A percentile compares a stretch with the other conserved stretches of the same genome.
Evolutionary conservation across 257 asterid species (phyloP).

Genomic region (Primulina tabacum): DNA sequence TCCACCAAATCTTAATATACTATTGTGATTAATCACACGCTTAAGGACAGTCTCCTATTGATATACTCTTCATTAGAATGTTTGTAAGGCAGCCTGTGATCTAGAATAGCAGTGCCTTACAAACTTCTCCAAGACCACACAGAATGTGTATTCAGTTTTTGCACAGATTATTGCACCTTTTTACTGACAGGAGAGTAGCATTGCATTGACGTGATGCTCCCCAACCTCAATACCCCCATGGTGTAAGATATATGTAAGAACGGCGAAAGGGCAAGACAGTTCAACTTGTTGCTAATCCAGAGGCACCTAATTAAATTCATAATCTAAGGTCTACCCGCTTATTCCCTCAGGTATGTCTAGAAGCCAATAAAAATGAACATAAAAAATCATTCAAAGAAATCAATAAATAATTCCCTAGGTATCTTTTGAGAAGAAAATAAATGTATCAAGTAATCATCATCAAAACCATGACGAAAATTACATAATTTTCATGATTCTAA

Average conservation of each 20-base stretch:
- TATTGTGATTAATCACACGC: constrained; percentile 7
- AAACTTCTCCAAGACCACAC: neutral
- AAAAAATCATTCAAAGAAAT: neutral
- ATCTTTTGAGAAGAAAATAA: no score
- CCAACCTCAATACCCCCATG: neutral
- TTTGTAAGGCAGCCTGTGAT: neutral
- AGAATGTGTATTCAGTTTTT: neutral
- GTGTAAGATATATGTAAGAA: neutral
- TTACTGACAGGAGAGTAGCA: neutral
- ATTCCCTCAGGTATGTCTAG: neutral
- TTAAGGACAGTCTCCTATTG: constrained; percentile 3
- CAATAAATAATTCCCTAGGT: neutral
- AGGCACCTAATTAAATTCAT: neutral
- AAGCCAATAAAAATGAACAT: neutral
- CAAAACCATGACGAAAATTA: no score
- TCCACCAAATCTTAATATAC: constrained; percentile 11
- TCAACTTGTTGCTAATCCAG: neutral
- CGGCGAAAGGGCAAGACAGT: neutral
- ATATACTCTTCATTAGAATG: neutral
- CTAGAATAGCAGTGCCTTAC: neutral
- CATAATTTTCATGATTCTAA: no score
- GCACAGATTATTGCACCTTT: neutral
- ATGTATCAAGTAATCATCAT: no score
- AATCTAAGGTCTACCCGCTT: neutral
- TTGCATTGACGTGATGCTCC: neutral